Evolutionary conservation across 257 asterid genomes (phyloP), one percentile per base, ranked within the genome.

Genomic region (Perilla frutescens): DNA sequence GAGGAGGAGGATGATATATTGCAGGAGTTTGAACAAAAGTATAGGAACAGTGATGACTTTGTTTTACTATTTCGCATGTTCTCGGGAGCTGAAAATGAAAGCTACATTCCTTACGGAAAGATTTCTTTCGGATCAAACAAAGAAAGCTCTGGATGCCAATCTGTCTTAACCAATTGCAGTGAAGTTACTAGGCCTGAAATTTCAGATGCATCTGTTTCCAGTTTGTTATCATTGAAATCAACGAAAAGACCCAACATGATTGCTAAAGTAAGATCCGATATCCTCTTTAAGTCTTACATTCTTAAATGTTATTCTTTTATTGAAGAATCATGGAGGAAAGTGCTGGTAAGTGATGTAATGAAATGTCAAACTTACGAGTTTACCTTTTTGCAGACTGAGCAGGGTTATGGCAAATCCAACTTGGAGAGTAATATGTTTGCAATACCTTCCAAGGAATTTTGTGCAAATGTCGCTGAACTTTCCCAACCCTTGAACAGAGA

Each of bases 21-120:
- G 62, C 69, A 70, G 20, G 92, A 86, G 79, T 84, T 88, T 79
- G 88, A 91, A 77, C 85, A 76, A 57, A 79, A 76, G 12, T 68
- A 29, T 45, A 78, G 79, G 73, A 78, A 65, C 50, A 81, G 75
- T 3, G 94, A 81, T n/a, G 92, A 86, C 55, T 80, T 82, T 75
- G 66, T 76, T 72, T 61, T 75, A 66, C 88, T 89, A 58, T 79
- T 79, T 60, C 77, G 70, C 15, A 64, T 84, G 66, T 88, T 83
- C 84, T 72, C 90, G 2, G 78, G 68, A 75, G 83, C 72, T 62
- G 84, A 73, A 63, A 73, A 57, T 71, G 90, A 86, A 50, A 86
- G 82, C 44, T 91, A 91, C 76, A 3, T 77, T 68, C 96, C 96
- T 45, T 93, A 89, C 72, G 81, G 89, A 62, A 81, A 86, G 62